These are phyloP conservation scores for Ophiostoma sp. DNA, from an alignment of 2,329 filamentous ascomycete species.

Conservation along the genomic window DNA sequence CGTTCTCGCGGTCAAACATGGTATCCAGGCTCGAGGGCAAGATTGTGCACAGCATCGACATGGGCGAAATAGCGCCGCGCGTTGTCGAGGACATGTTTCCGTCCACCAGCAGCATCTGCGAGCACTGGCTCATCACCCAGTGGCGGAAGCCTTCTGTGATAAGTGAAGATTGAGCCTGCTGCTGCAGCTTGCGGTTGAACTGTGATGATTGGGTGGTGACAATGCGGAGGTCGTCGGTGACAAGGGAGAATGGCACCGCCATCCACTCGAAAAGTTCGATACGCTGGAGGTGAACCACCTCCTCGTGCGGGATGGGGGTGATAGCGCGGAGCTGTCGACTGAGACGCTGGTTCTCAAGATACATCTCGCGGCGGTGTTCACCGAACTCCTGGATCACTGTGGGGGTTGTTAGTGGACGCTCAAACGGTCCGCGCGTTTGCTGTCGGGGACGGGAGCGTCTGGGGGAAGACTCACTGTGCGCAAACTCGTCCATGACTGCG, in stretches of 20 bases:
- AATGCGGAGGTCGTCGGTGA: not conserved
- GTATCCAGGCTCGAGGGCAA: not conserved
- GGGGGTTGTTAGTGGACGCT: not conserved
- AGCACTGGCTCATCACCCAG: not conserved
- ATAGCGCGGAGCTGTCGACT: not conserved
- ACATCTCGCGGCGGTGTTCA: not conserved
- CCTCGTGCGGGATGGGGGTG: not conserved
- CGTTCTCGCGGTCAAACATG: not conserved
- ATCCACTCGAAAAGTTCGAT: not conserved
- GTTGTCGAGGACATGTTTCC: conserved; percentile 16
- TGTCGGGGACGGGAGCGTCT: not conserved
- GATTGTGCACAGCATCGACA: conserved; percentile 21
- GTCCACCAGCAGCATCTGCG: conserved; percentile 21
- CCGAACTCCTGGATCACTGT: not conserved
- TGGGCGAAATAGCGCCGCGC: conserved; percentile 13
- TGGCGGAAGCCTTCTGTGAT: not conserved
- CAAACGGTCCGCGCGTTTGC: not conserved
- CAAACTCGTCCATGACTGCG: not conserved
- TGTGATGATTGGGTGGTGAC: not conserved
- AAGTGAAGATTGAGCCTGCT: conserved; percentile 21
- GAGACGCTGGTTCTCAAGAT: not conserved
- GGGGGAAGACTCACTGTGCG: not conserved
- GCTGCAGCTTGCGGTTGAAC: not conserved
- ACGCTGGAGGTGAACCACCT: not conserved
- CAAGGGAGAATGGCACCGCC: not conserved